Evolutionary conservation across 2,329 filamentous ascomycete species (phyloP), one percentile per base, ranked within the genome.

Genomic region (Plenodomus tracheiphilus): DNA sequence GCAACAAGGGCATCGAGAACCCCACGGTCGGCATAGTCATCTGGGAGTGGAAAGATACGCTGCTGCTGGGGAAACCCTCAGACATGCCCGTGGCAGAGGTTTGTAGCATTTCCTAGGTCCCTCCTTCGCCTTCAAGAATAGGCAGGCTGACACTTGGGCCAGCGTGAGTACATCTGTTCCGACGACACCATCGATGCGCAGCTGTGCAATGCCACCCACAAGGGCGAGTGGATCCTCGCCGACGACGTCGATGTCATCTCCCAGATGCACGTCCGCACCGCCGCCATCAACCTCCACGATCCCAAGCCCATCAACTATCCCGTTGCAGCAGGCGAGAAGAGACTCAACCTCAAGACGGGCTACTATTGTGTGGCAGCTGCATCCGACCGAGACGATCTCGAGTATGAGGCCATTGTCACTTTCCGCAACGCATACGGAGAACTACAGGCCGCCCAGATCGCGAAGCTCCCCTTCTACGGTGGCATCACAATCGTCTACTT

Each of bases 361-460:
- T 99, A 97, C 75, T 99, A 96, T 74, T 99, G 94, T 66, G 87
- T 99, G 50, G 85, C 89, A 43, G 94, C 91, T 1, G 86, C 85
- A 56, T 82, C 81, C 18, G 93, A 85, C 69, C 84, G 81, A 20
- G 78, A 81, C 0, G 78, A 82, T 7, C 73, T 81, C 49, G 80
- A 89, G 38, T 99, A 95, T 69, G 82, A 80, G 39, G 92, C 88
- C 7, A 83, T 94, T 13, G 87, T 94, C 37, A 92, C 94, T 65
- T 99, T 97, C 73, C 86, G 92, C 54, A 97, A 99, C 73, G 89
- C 94, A 2, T 99, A 95, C 69, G 94, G 94, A 69, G 93, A 99
- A 77, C 85, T 99, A 47, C 89, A 92, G 4, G 94, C 91, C 7
- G 91, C 91, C 1, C 93, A 99, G 72, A 97, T 99, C 58, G 88